Conservation (phyloP, 768 basidiomycete species). For the Gymnopilus junonius region DNA sequence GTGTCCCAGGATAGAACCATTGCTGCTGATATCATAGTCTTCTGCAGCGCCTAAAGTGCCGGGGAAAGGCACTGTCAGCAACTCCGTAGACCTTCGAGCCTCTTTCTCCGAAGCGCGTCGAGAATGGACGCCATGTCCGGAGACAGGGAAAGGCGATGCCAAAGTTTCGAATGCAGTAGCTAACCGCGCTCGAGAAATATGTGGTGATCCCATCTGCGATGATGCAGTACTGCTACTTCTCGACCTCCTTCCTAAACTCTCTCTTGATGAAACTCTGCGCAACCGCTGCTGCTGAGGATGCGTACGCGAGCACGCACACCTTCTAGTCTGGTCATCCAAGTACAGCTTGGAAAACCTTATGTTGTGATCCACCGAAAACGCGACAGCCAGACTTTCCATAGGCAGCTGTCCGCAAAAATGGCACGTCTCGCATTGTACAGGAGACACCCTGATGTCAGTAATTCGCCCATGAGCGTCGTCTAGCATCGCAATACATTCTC, state of each 20-base stretch:
- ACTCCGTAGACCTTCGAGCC: conserved; percentile 52
- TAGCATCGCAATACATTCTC: conserved; percentile 64
- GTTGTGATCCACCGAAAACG: conserved; percentile 66
- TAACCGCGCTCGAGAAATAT: conserved; percentile 51
- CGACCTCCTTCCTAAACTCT: conserved; percentile 54
- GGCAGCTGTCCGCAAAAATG: conserved; percentile 71
- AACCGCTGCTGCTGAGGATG: conserved; percentile 32
- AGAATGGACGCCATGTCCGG: conserved; percentile 78
- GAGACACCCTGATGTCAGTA: conserved; percentile 62
- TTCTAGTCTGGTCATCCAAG: conserved; percentile 57
- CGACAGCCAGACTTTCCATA: conserved; percentile 65
- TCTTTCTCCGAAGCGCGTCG: conserved; percentile 77
- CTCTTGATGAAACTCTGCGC: conserved; percentile 48
- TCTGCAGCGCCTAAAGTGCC: conserved; percentile 34
- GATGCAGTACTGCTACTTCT: conserved; percentile 59
- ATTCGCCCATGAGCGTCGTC: conserved; percentile 64
- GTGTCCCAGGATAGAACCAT: conserved; percentile 13
- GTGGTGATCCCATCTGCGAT: conserved; percentile 50
- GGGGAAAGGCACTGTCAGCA: conserved; percentile 47
- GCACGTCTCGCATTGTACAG: conserved; percentile 61
- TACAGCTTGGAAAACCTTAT: conserved; percentile 71
- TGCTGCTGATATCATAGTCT: conserved; percentile 38
- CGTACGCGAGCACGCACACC: conserved; percentile 68
- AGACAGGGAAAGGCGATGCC: conserved; percentile 72
- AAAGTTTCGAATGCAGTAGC: conserved; percentile 52